Evolutionary conservation across 495 filamentous ascomycete genomes (phyloP), one percentile per base, ranked within the genome.

Genomic region (Xylaria acuta): DNA sequence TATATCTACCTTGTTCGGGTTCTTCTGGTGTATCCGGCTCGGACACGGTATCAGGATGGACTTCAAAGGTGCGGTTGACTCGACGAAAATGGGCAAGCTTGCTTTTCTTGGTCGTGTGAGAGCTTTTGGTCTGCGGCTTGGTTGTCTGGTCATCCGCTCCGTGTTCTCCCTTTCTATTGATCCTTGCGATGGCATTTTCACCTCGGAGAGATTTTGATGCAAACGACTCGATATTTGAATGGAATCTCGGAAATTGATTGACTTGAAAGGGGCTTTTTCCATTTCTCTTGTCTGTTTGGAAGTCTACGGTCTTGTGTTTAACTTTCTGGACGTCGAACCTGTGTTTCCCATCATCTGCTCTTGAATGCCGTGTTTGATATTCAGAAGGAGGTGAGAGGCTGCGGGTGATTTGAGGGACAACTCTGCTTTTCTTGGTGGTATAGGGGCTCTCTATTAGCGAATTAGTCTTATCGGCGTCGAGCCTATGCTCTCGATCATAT

Each of bases 51-150:
- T 67, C 27, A 16, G 14, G 14, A 20, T 45, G 41, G 6, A 9
- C 27, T 36, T 43, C 2, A 7, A 22, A 22, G 5, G 4, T 53
- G 32, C 18, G 64, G 22, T 38, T 53, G 2, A 14, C 30, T 38
- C 12, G 43, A 18, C 43, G 45, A 67, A 67, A 67, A 53, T 5
- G 64, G 20, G 16, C 18, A 36, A 67, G 45, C 45, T 40, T 40
- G 45, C 41, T 67, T n/a, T 22, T 67, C 16, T 51, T 53, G 2
- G 62, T 40, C 3, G 1, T 38, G 8, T 51, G 64, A 11, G 64
- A 53, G 2, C 30, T 3, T 25, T 53, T 67, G 18, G 32, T 16
- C 4, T 53, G 43, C 1, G 27, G 14, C 12, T 43, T 25, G 0
- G 18, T 22, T 11, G 6, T 51, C 18, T 67, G 45, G 11, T 12